Conservation (phyloP, 163 green algal species). For the Smithsoniella earleae region DNA sequence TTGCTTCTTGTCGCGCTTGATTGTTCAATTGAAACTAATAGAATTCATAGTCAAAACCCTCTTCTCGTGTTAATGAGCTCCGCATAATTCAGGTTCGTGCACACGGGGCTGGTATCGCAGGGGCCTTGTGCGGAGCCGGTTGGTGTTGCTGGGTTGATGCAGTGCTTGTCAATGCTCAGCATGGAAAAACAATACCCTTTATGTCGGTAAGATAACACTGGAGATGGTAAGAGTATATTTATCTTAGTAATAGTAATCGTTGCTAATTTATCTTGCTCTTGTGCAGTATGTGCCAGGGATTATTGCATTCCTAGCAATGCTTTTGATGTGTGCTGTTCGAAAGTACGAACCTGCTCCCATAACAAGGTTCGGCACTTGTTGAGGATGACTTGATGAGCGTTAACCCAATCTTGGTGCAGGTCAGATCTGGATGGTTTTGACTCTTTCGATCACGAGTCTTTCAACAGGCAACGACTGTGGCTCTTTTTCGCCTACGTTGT, state of each 20-base stretch:
- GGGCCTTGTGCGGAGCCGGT: background rate
- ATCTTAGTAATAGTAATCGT: background rate
- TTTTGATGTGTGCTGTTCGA: slow-evolving; percentile 21
- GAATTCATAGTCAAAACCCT: background rate
- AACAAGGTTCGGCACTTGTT: background rate
- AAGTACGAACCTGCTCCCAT: background rate
- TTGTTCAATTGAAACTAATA: background rate
- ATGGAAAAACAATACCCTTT: slow-evolving; percentile 9
- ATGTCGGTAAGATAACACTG: background rate
- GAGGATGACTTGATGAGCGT: too few species aligned
- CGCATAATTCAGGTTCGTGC: background rate
- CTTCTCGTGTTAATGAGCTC: background rate
- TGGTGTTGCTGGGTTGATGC: slow-evolving; percentile 30
- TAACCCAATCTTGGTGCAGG: too few species aligned
- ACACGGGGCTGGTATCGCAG: background rate
- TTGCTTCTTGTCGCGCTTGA: too few species aligned
- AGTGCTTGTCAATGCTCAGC: slow-evolving; percentile 15
- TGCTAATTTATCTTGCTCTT: background rate
- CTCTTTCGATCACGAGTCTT: slow-evolving; percentile 5
- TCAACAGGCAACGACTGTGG: slow-evolving; percentile 6
- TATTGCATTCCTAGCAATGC: slow-evolving; percentile 18
- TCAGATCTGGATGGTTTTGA: background rate
- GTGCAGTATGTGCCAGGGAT: slow-evolving; percentile 23
- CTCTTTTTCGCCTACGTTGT: slow-evolving; percentile 29
- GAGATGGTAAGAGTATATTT: background rate